These are phyloP conservation scores for Epichloe aotearoae DNA, from an alignment of 2,329 filamentous ascomycete species.

Conservation along the genomic window DNA sequence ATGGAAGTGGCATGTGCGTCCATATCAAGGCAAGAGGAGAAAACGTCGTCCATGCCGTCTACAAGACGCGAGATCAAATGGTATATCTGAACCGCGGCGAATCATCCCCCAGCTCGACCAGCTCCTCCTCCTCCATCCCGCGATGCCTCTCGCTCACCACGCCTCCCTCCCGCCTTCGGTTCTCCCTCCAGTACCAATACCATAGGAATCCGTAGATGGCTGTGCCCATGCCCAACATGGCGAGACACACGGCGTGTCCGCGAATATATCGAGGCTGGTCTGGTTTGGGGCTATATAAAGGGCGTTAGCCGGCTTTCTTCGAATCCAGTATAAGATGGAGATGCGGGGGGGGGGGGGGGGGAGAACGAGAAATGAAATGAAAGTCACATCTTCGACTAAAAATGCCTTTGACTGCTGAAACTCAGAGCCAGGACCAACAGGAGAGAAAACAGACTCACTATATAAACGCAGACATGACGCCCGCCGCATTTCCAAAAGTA, in stretches of 20 bases:
- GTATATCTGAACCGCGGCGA: slow-evolving; percentile 37
- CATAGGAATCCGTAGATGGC: slow-evolving; percentile 41
- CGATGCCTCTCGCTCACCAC: slow-evolving; percentile 25
- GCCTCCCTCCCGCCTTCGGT: slow-evolving; percentile 29
- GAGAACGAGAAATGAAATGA: neutral
- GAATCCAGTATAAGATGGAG: too few species aligned
- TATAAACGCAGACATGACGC: slow-evolving; percentile 62
- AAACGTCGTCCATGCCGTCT: neutral
- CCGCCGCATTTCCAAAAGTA: slow-evolving; percentile 55
- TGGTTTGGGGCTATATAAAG: slow-evolving; percentile 21
- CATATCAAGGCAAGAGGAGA: too few species aligned
- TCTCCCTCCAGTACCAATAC: slow-evolving; percentile 35
- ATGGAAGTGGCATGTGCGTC: too few species aligned
- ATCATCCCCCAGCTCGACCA: slow-evolving; percentile 36
- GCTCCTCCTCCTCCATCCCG: slow-evolving; percentile 30
- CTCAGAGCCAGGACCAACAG: neutral
- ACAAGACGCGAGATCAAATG: slow-evolving; percentile 10
- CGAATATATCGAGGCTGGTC: slow-evolving; percentile 45
- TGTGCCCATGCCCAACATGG: slow-evolving; percentile 41
- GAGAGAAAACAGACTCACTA: slow-evolving; percentile 21
- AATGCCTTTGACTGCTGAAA: too few species aligned
- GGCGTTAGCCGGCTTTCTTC: neutral
- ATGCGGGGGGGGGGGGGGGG: too few species aligned
- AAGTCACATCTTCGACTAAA: too few species aligned
- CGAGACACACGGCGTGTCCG: slow-evolving; percentile 48